Evolutionary conservation across 208 protist species (phyloP), one percentile per base, ranked within the genome.

Genomic region (Trypanosoma avium): DNA sequence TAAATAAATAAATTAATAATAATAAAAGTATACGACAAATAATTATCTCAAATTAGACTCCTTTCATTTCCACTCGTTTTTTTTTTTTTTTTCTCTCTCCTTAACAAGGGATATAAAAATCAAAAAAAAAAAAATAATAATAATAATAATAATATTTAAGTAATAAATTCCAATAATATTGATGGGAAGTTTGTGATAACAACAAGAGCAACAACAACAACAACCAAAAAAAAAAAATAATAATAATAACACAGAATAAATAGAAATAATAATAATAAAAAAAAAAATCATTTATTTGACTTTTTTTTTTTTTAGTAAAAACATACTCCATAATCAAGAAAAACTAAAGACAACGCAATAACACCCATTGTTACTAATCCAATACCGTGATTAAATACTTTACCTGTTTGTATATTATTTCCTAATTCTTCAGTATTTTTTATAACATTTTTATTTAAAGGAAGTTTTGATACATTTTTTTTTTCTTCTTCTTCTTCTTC

Each of bases 101-200:
- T n/a, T n/a, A n/a, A n/a, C n/a, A n/a, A n/a, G n/a, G n/a, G n/a
- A n/a, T n/a, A n/a, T 55, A 19, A 43, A 38, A 21, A 38, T 33
- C 15, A 13, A 61, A 58, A 58, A 30, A 15, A 64, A 43, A 50
- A 22, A 58, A 9, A 27, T 47, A 40, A 47, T 19, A 22, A 62
- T 7, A 47, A 35, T 35, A 33, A 22, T n/a, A 42, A 26, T 21
- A 47, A 54, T 8, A 24, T 6, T 19, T 5, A 62, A 21, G 21
- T 26, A 42, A 42, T 15, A n/a, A n/a, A n/a, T n/a, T n/a, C n/a
- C n/a, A n/a, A n/a, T n/a, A n/a, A n/a, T n/a, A n/a, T n/a, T n/a
- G n/a, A n/a, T n/a, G 29, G 24, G 9, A 54, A 13, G 24, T 24
- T 24, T 30, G 3, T 13, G 8, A 24, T 24, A 54, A n/a, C n/a